These are phyloP conservation scores for Pyrus pyrifolia DNA, from an alignment of 306 rosid genomes.

Conservation along the genomic window DNA sequence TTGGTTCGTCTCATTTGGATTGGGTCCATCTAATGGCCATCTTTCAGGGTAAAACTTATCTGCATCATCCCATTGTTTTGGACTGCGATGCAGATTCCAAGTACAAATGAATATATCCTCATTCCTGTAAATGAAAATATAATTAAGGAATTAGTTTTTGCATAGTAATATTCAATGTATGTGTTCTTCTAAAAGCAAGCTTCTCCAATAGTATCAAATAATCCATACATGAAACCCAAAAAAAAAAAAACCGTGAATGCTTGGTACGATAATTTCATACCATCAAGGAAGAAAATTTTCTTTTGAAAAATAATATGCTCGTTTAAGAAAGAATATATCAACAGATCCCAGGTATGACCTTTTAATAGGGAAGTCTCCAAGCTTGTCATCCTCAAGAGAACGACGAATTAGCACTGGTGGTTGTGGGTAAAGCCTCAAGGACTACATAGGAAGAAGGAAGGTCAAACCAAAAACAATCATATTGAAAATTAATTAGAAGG, in stretches of 20 bases:
- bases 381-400: slow-evolving; percentile 63
- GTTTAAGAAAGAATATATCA: too few relatives aligned
- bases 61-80: slow-evolving; percentile 74
- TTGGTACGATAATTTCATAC: background rate
- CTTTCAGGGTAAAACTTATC: slow-evolving; percentile 86
- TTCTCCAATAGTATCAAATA: background rate
- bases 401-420: slow-evolving; percentile 98
- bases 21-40: slow-evolving; percentile 95
- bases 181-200: background rate
- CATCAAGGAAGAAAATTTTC: background rate
- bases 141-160: background rate
- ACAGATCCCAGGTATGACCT: slow-evolving; percentile 38
- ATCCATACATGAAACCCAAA: background rate
- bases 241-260: background rate
- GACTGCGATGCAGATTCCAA: slow-evolving; percentile 95
- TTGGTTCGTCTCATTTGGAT: slow-evolving; percentile 93
- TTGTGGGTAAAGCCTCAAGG: slow-evolving; percentile 95
- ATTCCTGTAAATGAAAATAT: slow-evolving; percentile 50
- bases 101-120: slow-evolving; percentile 89
- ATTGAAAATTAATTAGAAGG: background rate
- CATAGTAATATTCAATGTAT: too few relatives aligned
- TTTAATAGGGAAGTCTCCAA: slow-evolving; percentile 71
- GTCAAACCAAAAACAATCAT: slow-evolving; percentile 2
- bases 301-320: background rate
- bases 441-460: slow-evolving; percentile 38